phyloP scores from a whole-genome alignment of 257 asterid species.

The Eucommia ulmoides region DNA sequence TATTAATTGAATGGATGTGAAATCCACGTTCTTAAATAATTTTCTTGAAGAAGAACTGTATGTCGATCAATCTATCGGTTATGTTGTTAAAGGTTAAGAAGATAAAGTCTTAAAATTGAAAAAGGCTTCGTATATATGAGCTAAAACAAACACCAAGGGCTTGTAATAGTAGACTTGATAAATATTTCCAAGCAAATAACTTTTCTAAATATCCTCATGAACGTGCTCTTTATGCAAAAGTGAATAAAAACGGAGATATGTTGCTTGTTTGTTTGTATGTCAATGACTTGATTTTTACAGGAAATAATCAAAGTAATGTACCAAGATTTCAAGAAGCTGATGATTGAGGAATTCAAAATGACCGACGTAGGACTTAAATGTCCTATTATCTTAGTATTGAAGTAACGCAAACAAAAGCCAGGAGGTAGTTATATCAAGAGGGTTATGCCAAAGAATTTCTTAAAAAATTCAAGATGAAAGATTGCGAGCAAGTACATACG shows the following conservation, averaged over 20 bases:
- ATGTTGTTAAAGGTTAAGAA: neutral
- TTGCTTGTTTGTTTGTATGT: neutral
- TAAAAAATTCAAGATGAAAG: too few species aligned
- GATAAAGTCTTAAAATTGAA: neutral
- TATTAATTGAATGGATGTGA: neutral
- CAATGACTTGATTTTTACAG: neutral
- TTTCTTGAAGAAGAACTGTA: neutral
- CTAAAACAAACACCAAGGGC: neutral
- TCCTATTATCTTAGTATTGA: neutral
- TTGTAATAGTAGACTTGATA: neutral
- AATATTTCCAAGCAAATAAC: neutral
- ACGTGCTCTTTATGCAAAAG: neutral
- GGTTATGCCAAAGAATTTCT: neutral
- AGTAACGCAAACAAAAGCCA: neutral
- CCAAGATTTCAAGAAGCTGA: neutral
- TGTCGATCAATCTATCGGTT: neutral
- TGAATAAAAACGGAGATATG: neutral
- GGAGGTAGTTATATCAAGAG: neutral
- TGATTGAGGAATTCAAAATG: neutral
- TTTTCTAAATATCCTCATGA: neutral
- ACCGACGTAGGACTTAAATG: neutral
- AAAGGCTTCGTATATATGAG: neutral
- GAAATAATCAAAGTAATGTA: neutral
- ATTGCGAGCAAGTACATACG: neutral
- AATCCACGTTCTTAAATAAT: neutral